Percentiles rank a stretch among this genome's conserved stretches.
Evolutionary conservation across 2,329 filamentous ascomycete genomes (phyloP).

Genomic region (Cytospora mali): DNA sequence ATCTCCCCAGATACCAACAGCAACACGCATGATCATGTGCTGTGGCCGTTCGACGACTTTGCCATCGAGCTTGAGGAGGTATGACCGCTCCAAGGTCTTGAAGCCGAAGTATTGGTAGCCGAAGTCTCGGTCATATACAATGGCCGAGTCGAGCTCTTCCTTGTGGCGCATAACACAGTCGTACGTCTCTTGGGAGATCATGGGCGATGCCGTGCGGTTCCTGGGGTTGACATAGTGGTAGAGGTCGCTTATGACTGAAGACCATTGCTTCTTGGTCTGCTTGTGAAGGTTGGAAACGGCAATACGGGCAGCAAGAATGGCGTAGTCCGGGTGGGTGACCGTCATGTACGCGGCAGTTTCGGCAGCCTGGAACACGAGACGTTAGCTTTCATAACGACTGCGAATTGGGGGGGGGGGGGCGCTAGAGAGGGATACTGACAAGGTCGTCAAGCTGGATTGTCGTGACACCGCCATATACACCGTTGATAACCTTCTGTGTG

Average conservation of each 20-base stretch:
- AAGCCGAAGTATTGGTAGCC: slow-evolving; percentile 99
- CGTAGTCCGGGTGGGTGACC: slow-evolving; percentile 97
- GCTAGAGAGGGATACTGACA: slow-evolving; percentile 58
- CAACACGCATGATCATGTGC: slow-evolving; percentile 99
- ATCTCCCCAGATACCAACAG: slow-evolving; percentile 94
- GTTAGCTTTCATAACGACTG: slow-evolving; percentile 10
- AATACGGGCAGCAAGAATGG: slow-evolving; percentile 96
- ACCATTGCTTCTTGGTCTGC: slow-evolving; percentile 99
- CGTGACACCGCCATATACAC: slow-evolving; percentile 97
- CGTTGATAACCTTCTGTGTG: slow-evolving; percentile 98
- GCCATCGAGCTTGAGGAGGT: slow-evolving; percentile 91
- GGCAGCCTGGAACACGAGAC: slow-evolving; percentile 67
- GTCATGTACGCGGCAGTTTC: slow-evolving; percentile 99
- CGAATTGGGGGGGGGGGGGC: too few species aligned
- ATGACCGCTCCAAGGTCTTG: slow-evolving; percentile 98
- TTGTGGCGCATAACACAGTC: slow-evolving; percentile 94
- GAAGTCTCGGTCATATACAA: slow-evolving; percentile 99
- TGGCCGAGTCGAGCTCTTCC: slow-evolving; percentile 96
- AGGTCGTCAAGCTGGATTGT: slow-evolving; percentile 96
- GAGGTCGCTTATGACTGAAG: slow-evolving; percentile 88
- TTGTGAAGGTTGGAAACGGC: slow-evolving; percentile 99
- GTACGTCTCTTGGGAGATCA: slow-evolving; percentile 92
- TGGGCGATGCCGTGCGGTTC: slow-evolving; percentile 80
- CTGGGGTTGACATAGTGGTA: slow-evolving; percentile 97
- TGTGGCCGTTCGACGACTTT: slow-evolving; percentile 97